Evolutionary conservation across 768 basidiomycete genomes (phyloP).

Genomic region (Tylopilus subfusipes): DNA sequence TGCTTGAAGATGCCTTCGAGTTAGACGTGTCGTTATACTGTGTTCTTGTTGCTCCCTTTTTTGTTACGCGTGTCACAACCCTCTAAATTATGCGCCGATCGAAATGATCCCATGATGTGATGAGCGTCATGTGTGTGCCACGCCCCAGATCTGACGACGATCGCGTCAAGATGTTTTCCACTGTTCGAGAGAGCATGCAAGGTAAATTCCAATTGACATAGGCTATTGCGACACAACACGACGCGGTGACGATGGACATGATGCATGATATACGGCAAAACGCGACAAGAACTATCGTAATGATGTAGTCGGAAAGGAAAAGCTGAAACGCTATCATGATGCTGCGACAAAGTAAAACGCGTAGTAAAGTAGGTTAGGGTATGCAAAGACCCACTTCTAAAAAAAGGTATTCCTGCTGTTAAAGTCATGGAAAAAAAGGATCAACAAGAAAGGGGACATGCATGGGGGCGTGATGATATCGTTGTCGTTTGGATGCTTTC

Average conservation of each 20-base stretch:
- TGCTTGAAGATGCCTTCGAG: slow-evolving; percentile 77
- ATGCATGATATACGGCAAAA: slow-evolving; percentile 15
- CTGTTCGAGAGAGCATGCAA: slow-evolving; percentile 5
- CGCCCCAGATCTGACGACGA: no score
- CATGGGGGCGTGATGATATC: slow-evolving; percentile 23
- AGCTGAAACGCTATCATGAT: neutral
- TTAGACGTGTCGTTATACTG: slow-evolving; percentile 20
- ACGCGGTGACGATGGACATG: slow-evolving; percentile 20
- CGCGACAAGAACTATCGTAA: slow-evolving; percentile 13
- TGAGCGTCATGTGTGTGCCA: neutral
- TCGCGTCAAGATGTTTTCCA: no score
- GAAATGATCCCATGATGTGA: neutral
- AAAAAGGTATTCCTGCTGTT: neutral
- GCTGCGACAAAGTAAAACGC: slow-evolving; percentile 8
- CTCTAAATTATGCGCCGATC: neutral
- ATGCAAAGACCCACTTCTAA: neutral
- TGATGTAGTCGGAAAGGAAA: neutral
- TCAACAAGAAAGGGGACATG: slow-evolving; percentile 12
- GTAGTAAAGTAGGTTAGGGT: slow-evolving; percentile 13
- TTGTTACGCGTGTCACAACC: neutral
- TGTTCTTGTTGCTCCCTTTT: neutral
- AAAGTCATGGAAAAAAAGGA: slow-evolving; percentile 1
- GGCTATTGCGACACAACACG: slow-evolving; percentile 26
- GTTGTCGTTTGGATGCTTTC: slow-evolving; percentile 25
- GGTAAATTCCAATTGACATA: slow-evolving; percentile 16